A percentile compares a stretch with the other conserved stretches of the same genome.
These are phyloP conservation scores for Phytophthora citricola DNA, from an alignment of 352 stramenopile genomes.

Conservation along the genomic window DNA sequence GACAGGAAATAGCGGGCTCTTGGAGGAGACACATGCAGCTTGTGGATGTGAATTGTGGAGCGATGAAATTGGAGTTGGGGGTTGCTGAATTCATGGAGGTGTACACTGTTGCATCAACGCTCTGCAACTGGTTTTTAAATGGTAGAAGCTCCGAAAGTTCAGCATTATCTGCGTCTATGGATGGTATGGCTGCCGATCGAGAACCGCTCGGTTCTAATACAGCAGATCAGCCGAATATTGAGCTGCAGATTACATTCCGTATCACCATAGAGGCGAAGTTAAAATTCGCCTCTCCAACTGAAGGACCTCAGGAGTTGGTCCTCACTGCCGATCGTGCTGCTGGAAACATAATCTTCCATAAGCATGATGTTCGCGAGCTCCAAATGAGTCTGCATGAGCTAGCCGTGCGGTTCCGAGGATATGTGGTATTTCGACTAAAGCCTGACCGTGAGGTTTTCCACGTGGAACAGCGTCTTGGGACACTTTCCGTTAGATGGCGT, in stretches of 20 bases:
- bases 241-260: constrained; percentile 63
- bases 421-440: constrained; percentile 58
- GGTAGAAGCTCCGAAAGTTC: constrained; percentile 16
- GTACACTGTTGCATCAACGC: constrained; percentile 24
- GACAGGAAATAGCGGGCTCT: constrained; percentile 39
- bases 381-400: constrained; percentile 67
- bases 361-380: constrained; percentile 43
- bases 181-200: constrained; percentile 29
- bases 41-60: constrained; percentile 64
- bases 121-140: constrained; percentile 33
- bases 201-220: not conserved
- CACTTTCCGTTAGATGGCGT: constrained; percentile 59
- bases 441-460: constrained; percentile 62
- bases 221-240: constrained; percentile 43
- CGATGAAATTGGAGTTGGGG: constrained; percentile 52
- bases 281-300: constrained; percentile 43
- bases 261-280: constrained; percentile 52
- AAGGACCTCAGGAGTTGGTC: constrained; percentile 46
- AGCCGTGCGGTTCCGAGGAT: constrained; percentile 48
- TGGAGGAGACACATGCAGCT: constrained; percentile 67
- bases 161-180: constrained; percentile 14
- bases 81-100: constrained; percentile 47
- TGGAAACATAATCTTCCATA: constrained; percentile 62
- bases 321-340: constrained; percentile 47
- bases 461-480: constrained; percentile 44